These are phyloP conservation scores for Colletotrichum plurivorum DNA, from an alignment of 2,329 filamentous ascomycete species.

Conservation along the genomic window DNA sequence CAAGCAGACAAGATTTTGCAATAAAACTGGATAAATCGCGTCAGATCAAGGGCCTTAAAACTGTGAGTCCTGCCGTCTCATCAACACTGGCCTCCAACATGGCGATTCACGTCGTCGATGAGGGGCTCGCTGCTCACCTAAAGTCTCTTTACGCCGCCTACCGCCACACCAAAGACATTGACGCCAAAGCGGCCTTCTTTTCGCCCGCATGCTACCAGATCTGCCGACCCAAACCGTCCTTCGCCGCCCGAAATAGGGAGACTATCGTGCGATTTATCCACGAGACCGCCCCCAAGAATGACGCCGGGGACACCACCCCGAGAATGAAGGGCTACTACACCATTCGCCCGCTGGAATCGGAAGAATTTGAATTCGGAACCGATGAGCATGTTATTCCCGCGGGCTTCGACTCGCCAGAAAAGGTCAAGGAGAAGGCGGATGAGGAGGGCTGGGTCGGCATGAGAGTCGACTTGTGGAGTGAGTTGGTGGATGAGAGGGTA, in stretches of 20 bases:
- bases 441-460: slow-evolving; percentile 46
- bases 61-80: too few species aligned
- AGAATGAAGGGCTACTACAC: slow-evolving; percentile 37
- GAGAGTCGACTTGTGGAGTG: slow-evolving; percentile 48
- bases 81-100: not conserved
- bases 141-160: slow-evolving; percentile 19
- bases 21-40: too few species aligned
- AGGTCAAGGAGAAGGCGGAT: slow-evolving; percentile 39
- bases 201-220: slow-evolving; percentile 40
- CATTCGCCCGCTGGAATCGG: slow-evolving; percentile 37
- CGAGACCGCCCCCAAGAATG: slow-evolving; percentile 35
- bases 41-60: too few species aligned
- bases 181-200: slow-evolving; percentile 26
- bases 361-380: slow-evolving; percentile 41
- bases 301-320: not conserved
- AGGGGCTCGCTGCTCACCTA: slow-evolving; percentile 5
- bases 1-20: too few species aligned
- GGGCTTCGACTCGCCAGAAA: slow-evolving; percentile 32
- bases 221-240: slow-evolving; percentile 44
- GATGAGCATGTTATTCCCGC: slow-evolving; percentile 36
- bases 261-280: slow-evolving; percentile 45
- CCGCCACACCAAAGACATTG: slow-evolving; percentile 20
- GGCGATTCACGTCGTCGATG: not conserved
- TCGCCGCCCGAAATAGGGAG: slow-evolving; percentile 42
- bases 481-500: slow-evolving; percentile 6